phyloP scores from a whole-genome alignment of 306 rosid species.

The Vachellia pachyceras region DNA sequence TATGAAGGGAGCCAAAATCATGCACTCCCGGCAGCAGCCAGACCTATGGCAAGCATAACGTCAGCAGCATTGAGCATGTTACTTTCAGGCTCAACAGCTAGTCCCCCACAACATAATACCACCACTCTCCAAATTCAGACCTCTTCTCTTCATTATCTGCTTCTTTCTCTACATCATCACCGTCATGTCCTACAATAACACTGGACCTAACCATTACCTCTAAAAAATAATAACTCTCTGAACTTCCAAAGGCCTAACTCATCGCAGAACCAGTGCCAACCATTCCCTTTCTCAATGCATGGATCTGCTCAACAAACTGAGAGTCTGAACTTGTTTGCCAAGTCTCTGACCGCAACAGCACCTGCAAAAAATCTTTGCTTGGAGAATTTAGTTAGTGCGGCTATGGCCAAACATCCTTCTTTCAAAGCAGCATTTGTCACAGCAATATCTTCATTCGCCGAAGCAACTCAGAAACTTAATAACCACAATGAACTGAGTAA shows the following conservation, averaged over 20 bases:
- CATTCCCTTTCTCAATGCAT: slow-evolving; percentile 26
- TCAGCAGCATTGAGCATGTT: slow-evolving; percentile 54
- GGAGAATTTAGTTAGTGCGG: slow-evolving; percentile 39
- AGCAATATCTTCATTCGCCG: slow-evolving; percentile 39
- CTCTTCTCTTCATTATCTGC: slow-evolving; percentile 30
- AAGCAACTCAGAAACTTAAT: slow-evolving; percentile 7
- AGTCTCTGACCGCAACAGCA: slow-evolving; percentile 2
- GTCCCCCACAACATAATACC: neutral
- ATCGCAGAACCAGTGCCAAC: slow-evolving; percentile 29
- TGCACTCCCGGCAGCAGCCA: slow-evolving; percentile 46
- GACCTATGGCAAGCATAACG: slow-evolving; percentile 46
- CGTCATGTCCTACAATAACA: slow-evolving; percentile 51
- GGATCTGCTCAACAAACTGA: slow-evolving; percentile 24
- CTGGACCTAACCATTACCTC: slow-evolving; percentile 48
- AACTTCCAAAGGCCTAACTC: slow-evolving; percentile 25
- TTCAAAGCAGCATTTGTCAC: slow-evolving; percentile 39
- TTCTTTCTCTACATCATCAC: slow-evolving; percentile 23
- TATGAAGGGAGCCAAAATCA: slow-evolving; percentile 55
- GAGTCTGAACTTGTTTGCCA: slow-evolving; percentile 22
- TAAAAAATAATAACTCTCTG: neutral
- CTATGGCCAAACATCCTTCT: slow-evolving; percentile 43
- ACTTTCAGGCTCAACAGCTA: slow-evolving; percentile 51
- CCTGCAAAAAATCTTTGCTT: slow-evolving; percentile 19
- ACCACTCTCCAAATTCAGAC: neutral
- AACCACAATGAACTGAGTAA: neutral